Evolutionary conservation across 129 eudicot species (phyloP).

Genomic region (Flaveria sonorensis): DNA sequence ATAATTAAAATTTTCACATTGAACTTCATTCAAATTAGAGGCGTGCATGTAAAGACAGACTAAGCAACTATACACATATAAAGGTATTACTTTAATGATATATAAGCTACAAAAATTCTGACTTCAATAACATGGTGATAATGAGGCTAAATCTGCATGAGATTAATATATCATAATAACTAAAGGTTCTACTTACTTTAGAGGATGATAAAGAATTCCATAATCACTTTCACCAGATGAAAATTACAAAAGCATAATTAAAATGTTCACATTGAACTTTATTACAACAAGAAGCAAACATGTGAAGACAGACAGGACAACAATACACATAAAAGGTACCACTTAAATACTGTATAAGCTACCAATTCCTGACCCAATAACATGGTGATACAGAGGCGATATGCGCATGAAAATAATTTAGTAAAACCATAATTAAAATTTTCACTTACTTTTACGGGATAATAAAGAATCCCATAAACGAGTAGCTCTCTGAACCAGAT

Average conservation of each 20-base stretch:
- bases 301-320: constrained; percentile 1
- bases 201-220: too few relatives aligned
- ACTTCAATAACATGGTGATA: constrained; percentile 4
- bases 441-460: constrained; percentile 84
- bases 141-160: neutral
- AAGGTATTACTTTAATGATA: neutral
- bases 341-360: constrained; percentile 8
- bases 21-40: neutral
- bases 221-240: too few relatives aligned
- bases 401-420: neutral
- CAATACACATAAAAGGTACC: constrained; percentile 1
- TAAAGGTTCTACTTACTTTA: neutral
- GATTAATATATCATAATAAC: neutral
- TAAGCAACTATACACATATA: constrained; percentile 6
- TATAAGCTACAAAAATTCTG: constrained; percentile 7
- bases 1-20: constrained; percentile 11
- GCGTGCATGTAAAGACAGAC: neutral
- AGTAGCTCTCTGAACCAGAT: constrained; percentile 90
- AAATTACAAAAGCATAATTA: neutral
- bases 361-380: neutral
- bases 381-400: neutral
- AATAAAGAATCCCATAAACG: constrained; percentile 93
- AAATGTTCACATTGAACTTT: constrained; percentile 16
- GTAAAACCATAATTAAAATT: neutral
- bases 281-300: neutral